Base-by-base conservation (phyloP, 2,329 filamentous ascomycete species). In the Chaetomiaceae sp. region DNA sequence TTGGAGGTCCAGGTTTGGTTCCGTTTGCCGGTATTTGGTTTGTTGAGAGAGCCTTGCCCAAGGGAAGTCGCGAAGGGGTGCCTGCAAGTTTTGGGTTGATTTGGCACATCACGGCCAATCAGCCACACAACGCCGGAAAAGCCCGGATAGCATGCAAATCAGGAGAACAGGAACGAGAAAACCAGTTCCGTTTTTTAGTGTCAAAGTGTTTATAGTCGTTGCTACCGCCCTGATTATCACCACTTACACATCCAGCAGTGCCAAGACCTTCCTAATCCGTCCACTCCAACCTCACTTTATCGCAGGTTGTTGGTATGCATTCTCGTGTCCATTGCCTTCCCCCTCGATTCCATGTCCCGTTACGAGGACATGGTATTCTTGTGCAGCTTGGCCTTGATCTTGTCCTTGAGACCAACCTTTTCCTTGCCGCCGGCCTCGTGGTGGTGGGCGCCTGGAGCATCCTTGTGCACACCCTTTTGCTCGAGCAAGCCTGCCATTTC, bases 361-460 rank as follows among this genome's bases (percentile, higher is more conserved):
- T 37, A 56, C 14, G 46, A 7, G 17, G 54, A 51, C 36, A 22
- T 27, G 40, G 64, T 74, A 62, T 75, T 70, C 53, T 70, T 71
- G 69, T 87, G 83, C 55, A 88, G 70, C 74, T 87, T 88, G 52
- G 79, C 77, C 78, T 87, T 88, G 69, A 88, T 80, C 72, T 85
- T 85, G 53, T 84, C 76, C 56, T 77, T 76, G 37, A 86, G 64
- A 58, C 78, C 78, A 6, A 71, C 71, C 57, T 68, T 65, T 38
- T 64, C 63, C 46, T 66, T 61, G 12, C 48, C 51, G 43, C 65
- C 67, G 36, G 63, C 65, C 23, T 25, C 40, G 20, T 64, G 48
- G 14, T 56, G 42, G 17, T 12, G 8, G 14, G 47, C 59, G 23
- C n/a, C 33, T 5, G 6, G 23, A 6, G 25, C 43, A 39, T 52